Evolutionary conservation across 164 flowering plant genomes (phyloP), one percentile per base, ranked within the genome.

Genomic region (Berberis thunbergii): DNA sequence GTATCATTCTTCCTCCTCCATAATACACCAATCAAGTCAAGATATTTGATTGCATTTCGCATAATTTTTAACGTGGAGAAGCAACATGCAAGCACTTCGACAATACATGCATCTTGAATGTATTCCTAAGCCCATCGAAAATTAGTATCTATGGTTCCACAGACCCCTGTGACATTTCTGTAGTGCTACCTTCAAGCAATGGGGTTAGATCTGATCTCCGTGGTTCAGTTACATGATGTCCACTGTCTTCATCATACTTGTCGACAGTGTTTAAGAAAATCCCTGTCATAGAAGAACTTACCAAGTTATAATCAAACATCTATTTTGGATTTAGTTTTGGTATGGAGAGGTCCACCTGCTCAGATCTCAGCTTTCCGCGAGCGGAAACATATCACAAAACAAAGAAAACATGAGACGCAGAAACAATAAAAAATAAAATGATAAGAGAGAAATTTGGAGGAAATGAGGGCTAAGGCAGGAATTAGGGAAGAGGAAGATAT

Each of bases 181-280:
- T 55, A 5, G 49, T 60, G 49, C 52, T 72, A 56, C 43, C 83
- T 50, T 76, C 84, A 57, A 84, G 88, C 72, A 82, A 76, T 41
- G 88, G 86, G 54, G 73, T 72, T 41, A 65, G 69, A 71, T 71
- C 79, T 41, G 78, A 69, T 57, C 69, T 70, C 11, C 80, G 81
- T 2, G 58, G 53, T 11, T 58, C 44, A 12, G 53, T 38, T 38
- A 13, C 64, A 46, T 64, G 61, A 59, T 74, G 63, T 60, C 75
- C 80, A 43, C 64, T 74, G 0, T 84, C 84, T 78, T 86, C 90
- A 45, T 83, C 64, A 66, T 70, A 84, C 69, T 77, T 78, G 77
- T 88, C 96, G 53, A 81, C 89, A 43, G 86, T 74, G 12, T 65
- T 78, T 46, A 86, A 69, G 62, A 88, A 88, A 46, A 86, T 69